Evolutionary conservation across 257 asterid species (phyloP).

Genomic region (Striga asiatica): DNA sequence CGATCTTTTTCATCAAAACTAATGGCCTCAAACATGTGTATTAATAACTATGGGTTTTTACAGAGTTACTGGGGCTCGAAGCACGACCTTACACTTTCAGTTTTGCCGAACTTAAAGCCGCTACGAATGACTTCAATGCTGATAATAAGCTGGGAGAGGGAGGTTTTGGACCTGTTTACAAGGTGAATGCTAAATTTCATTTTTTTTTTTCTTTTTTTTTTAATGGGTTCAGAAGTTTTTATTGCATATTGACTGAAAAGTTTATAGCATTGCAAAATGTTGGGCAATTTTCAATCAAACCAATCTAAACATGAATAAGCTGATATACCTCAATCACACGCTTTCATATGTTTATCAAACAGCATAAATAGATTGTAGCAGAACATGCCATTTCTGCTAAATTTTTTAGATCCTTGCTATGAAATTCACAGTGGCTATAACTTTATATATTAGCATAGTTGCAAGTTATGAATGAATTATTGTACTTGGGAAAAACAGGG

Average conservation of each 20-base stretch:
- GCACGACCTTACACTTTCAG: constrained; percentile 56
- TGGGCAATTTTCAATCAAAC: too few relatives aligned
- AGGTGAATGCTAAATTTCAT: constrained; percentile 25
- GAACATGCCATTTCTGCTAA: too few relatives aligned
- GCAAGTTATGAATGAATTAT: too few relatives aligned
- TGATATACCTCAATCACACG: too few relatives aligned
- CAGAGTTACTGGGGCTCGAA: constrained; percentile 67
- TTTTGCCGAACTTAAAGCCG: constrained; percentile 54
- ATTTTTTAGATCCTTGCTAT: too few relatives aligned
- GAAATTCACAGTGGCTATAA: too few relatives aligned
- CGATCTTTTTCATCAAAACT: neutral
- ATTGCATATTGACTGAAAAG: neutral
- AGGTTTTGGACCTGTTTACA: constrained; percentile 84
- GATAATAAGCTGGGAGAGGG: constrained; percentile 81
- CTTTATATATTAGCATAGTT: too few relatives aligned
- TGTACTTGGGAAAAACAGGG: too few relatives aligned
- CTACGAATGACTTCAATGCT: constrained; percentile 52
- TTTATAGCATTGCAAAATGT: neutral
- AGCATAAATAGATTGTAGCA: too few relatives aligned
- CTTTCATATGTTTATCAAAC: too few relatives aligned
- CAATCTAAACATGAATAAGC: too few relatives aligned
- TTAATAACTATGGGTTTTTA: neutral
- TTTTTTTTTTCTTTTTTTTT: neutral
- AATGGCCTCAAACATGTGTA: neutral
- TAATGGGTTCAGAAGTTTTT: neutral